These are phyloP conservation scores for Chrysophaeum taylorii DNA, from an alignment of 352 stramenopile species.

Conservation along the genomic window DNA sequence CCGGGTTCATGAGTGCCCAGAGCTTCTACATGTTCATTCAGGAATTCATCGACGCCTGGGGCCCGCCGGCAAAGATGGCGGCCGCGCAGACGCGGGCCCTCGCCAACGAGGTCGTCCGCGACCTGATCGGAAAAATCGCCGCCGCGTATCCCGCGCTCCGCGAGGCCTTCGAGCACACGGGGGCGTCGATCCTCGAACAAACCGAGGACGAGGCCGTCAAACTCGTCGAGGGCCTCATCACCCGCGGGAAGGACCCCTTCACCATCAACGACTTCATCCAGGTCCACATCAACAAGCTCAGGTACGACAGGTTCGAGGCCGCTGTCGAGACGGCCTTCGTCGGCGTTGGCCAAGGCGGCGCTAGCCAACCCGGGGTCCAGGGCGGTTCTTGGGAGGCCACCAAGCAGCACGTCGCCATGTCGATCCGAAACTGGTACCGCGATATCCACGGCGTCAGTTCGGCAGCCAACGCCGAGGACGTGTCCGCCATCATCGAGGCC, in stretches of 20 bases:
- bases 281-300: constrained; percentile 37
- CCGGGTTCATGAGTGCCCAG: constrained; percentile 40
- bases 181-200: constrained; percentile 17
- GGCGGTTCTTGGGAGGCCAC: constrained; percentile 13
- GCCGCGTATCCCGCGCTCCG: constrained; percentile 30
- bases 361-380: no score
- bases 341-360: no score
- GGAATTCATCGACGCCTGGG: constrained; percentile 6
- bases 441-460: constrained; percentile 33
- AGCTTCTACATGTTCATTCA: constrained; percentile 17
- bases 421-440: constrained; percentile 32
- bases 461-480: constrained; percentile 35
- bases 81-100: constrained; percentile 28
- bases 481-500: constrained; percentile 34
- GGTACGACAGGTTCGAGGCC: constrained; percentile 34
- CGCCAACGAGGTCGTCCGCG: constrained; percentile 27
- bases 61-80: neutral
- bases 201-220: constrained; percentile 21
- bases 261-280: constrained; percentile 39
- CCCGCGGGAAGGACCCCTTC: constrained; percentile 37
- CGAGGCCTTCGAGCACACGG: constrained; percentile 26
- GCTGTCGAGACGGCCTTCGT: constrained; percentile 17
- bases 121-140: constrained; percentile 29
- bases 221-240: constrained; percentile 28
- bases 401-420: constrained; percentile 30